Base-by-base conservation (phyloP, 2,329 filamentous ascomycete genomes). In the Stagonosporopsis vannaccii region DNA sequence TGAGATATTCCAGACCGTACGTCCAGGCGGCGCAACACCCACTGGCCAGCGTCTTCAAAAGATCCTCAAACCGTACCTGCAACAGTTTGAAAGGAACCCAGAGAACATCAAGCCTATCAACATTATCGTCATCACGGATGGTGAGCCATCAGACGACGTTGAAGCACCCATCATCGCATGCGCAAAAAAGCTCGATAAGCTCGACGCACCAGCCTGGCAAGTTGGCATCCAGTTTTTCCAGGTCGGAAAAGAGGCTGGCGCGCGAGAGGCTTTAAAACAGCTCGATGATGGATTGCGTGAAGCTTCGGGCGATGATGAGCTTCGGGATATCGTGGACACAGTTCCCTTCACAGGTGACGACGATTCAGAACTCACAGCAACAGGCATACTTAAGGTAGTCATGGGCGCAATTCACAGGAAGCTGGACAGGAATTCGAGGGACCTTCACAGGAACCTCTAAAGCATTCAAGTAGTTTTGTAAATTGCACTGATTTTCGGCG, bases 141-240 rank as follows among this genome's bases (percentile, higher is more conserved):
- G 95, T 5, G 86, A 82, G 36, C 87, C 95, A 1, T 87, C 83
- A 1, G 92, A 97, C 72, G 91, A 96, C 62, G 87, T 90, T 0
- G 90, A 93, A 73, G 81, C 81, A 7, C 56, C 63, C 15, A 86
- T 98, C 43, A 79, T 91, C 36, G 74, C 77, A 3, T 81, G 85
- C 0, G 94, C 92, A 0, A 83, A 82, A 74, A 87, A 85, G 69
- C 84, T 98, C 28, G 89, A 95, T 68, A 76, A 76, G 47, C 74
- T 90, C 7, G 82, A 87, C 8, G 92, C 92, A 0, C 86, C 89
- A 4, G 83, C 87, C 0, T 90, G 90, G 81, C 95, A 98, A 78
- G 81, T 97, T 8, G 94, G 94, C 30, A 86, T 98, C 53, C 94
- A 98, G 75, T 98, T 98, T 80, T 96, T 98, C 81, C 94, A 97